Conservation (phyloP, 2,329 filamentous ascomycete genomes). For the Helotiales sp. region DNA sequence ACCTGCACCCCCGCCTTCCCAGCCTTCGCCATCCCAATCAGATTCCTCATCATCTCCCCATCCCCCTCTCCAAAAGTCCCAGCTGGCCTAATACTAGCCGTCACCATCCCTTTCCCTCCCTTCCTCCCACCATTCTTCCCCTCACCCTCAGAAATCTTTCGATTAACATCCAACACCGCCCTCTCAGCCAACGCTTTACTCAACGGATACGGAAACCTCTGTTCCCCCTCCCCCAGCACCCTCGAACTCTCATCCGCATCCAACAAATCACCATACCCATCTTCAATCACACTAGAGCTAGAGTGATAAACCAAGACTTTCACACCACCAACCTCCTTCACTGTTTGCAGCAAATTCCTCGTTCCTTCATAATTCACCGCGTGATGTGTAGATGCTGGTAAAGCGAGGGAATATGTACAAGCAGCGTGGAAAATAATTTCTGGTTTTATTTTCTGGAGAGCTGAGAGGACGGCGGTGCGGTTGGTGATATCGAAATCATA, state of each 20-base stretch:
- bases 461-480: conserved; percentile 30
- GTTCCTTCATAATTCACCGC: background rate
- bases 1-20: conserved; percentile 51
- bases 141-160: conserved; percentile 44
- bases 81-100: conserved; percentile 48
- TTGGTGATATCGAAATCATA: conserved; percentile 48
- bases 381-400: background rate
- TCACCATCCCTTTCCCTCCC: too few relatives aligned
- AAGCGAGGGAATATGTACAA: background rate
- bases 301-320: conserved; percentile 55
- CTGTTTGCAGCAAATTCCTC: background rate
- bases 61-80: conserved; percentile 51
- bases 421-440: conserved; percentile 51
- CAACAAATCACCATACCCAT: conserved; percentile 44
- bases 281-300: conserved; percentile 49
- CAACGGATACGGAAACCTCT: conserved; percentile 21
- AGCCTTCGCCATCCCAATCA: conserved; percentile 44
- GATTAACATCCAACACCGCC: conserved; percentile 17
- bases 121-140: too few relatives aligned
- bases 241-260: conserved; percentile 43
- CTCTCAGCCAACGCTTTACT: conserved; percentile 23
- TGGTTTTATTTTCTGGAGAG: conserved; percentile 43
- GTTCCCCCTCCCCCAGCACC: conserved; percentile 11
- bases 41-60: conserved; percentile 21
- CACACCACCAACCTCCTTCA: background rate